Base-by-base conservation (phyloP, 352 stramenopile genomes). In the Phytophthora fragariae region DNA sequence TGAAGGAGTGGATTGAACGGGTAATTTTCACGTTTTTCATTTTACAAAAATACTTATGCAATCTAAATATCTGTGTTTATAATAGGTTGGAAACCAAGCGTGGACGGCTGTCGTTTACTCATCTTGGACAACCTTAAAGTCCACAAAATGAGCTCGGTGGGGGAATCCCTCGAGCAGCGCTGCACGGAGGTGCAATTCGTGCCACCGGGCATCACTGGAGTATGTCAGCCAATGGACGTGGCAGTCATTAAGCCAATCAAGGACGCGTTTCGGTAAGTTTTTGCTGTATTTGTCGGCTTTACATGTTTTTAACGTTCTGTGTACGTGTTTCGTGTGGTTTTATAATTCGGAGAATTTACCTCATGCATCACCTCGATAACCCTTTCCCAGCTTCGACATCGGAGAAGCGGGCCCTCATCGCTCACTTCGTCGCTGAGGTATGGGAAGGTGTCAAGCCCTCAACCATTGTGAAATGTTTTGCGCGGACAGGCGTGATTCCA, bases 1-100 rank as follows among this genome's bases (percentile, higher is more conserved):
- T 72, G 65, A 47, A 49, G n/a, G 44, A 72, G 50, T 70, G 53
- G 29, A 58, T 70, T 44, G 29, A 70, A 53, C 14, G 62, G 15
- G 62, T 62, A 69, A 7, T 6, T 33, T 29, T 47, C 12, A 54
- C n/a, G 39, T 7, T 29, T 41, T 27, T 47, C 0, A 21, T 19
- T 55, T 64, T n/a, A 8, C 3, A 53, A 27, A 6, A 17, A 8
- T 52, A 41, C 12, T 41, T 31, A 31, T 49, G 9, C 35, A 57
- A 49, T 56, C 55, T 57, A 10, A 53, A 46, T 60, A 50, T 62
- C 4, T 31, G 29, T 31, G 29, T 50, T 57, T 55, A 3, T 2
- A 55, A 61, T 24, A 69, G 46, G 56, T 60, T 46, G 64, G 35
- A 71, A 65, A 19, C 56, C 44, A 3, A 50, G 44, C 17, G 44